Percentiles rank a stretch among this genome's conserved stretches.
Evolutionary conservation across 1,284 basidiomycete species (phyloP).

Genomic region (Vanrija humicola): DNA sequence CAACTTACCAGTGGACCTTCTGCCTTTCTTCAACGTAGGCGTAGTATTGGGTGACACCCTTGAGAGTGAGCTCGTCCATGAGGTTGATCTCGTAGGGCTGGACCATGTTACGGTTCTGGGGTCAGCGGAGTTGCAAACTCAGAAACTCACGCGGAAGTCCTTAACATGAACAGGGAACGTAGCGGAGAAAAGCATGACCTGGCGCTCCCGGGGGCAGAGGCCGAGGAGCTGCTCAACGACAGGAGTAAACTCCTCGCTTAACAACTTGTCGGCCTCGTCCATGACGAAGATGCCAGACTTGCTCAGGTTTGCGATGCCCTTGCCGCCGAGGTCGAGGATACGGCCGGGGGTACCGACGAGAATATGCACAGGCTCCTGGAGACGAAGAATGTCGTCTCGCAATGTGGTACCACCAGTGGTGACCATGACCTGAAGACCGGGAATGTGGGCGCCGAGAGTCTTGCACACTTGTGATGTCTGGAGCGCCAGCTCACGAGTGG

Average conservation of each 20-base stretch:
- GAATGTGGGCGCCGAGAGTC: slow-evolving; percentile 90
- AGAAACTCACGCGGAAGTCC: slow-evolving; percentile 78
- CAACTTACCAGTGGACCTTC: slow-evolving; percentile 83
- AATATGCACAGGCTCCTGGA: slow-evolving; percentile 87
- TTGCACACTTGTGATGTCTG: slow-evolving; percentile 98
- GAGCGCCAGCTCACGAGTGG: slow-evolving; percentile 89
- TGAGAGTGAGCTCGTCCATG: slow-evolving; percentile 98
- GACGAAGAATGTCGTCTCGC: slow-evolving; percentile 93
- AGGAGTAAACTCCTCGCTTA: slow-evolving; percentile 95
- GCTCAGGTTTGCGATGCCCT: slow-evolving; percentile 88
- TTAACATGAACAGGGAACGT: slow-evolving; percentile 99
- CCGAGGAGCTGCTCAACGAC: slow-evolving; percentile 94
- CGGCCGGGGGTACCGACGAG: slow-evolving; percentile 96
- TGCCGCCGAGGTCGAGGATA: slow-evolving; percentile 91
- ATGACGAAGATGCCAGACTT: slow-evolving; percentile 95
- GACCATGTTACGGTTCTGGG: slow-evolving; percentile 95
- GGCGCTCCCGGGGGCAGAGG: slow-evolving; percentile 78
- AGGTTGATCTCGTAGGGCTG: slow-evolving; percentile 97
- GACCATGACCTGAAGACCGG: slow-evolving; percentile 91
- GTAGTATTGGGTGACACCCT: slow-evolving; percentile 99
- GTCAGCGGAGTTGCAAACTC: not conserved
- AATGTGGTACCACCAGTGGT: slow-evolving; percentile 97
- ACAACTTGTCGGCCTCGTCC: slow-evolving; percentile 98
- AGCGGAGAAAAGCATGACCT: slow-evolving; percentile 98
- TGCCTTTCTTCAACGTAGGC: slow-evolving; percentile 98